phyloP scores from a whole-genome alignment of 495 filamentous ascomycete species.

The Hypoxylon fragiforme region DNA sequence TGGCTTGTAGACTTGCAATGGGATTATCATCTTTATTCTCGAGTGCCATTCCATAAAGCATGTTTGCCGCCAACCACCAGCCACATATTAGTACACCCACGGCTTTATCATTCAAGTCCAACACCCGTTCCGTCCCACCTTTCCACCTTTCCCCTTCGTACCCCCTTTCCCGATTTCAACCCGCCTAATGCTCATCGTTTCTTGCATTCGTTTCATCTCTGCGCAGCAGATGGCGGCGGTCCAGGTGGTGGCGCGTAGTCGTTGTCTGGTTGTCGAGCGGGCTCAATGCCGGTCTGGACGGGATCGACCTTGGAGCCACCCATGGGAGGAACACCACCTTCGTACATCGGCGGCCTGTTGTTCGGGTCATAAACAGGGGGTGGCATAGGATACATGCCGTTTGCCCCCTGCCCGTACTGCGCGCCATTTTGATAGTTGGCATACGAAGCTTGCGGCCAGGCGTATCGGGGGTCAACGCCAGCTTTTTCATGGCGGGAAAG shows the following conservation, averaged over 20 bases:
- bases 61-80: neutral
- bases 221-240: conserved; percentile 44
- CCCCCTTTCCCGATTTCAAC: too few species aligned
- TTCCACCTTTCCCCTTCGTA: too few species aligned
- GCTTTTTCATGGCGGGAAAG: conserved; percentile 58
- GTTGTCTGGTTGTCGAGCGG: conserved; percentile 27
- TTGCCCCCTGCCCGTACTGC: conserved; percentile 37
- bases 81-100: neutral
- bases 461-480: conserved; percentile 56
- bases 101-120: neutral
- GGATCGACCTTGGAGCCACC: conserved; percentile 62
- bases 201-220: conserved; percentile 28
- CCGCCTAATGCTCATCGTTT: too few species aligned
- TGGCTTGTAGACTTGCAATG: neutral
- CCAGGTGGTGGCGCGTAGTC: conserved; percentile 51
- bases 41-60: neutral
- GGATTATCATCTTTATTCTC: neutral
- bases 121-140: neutral
- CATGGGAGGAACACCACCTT: conserved; percentile 56
- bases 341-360: conserved; percentile 54
- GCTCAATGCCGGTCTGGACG: conserved; percentile 46
- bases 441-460: conserved; percentile 45
- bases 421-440: conserved; percentile 35
- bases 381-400: conserved; percentile 62
- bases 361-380: conserved; percentile 57